Conservation (phyloP, 2,329 filamentous ascomycete species). For the Monosporascus sp. region DNA sequence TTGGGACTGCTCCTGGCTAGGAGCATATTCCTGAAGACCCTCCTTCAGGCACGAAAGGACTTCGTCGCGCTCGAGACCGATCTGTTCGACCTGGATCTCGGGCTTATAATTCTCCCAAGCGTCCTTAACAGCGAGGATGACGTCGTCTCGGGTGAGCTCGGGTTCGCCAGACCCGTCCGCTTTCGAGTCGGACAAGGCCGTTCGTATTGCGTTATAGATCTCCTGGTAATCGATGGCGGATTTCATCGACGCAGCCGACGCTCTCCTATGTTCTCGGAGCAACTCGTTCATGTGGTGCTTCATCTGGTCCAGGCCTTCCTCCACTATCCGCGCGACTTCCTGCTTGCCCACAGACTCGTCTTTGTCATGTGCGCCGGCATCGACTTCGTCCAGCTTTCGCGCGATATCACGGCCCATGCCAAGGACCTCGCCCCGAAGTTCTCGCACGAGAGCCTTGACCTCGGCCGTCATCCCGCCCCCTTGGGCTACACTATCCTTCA, state of each 20-base stretch:
- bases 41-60: conserved; percentile 81
- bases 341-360: conserved; percentile 53
- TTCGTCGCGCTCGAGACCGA: conserved; percentile 85
- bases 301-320: conserved; percentile 74
- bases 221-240: conserved; percentile 71
- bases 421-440: conserved; percentile 84
- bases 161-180: conserved; percentile 39
- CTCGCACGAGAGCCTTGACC: conserved; percentile 84
- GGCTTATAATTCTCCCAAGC: conserved; percentile 94
- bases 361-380: conserved; percentile 38
- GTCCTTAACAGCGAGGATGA: conserved; percentile 79
- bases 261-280: conserved; percentile 67
- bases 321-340: conserved; percentile 71
- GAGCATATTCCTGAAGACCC: conserved; percentile 71
- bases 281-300: conserved; percentile 78
- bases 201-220: conserved; percentile 78
- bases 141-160: conserved; percentile 70
- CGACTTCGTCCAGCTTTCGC: conserved; percentile 72
- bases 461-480: conserved; percentile 85
- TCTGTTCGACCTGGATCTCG: conserved; percentile 83
- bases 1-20: conserved; percentile 44
- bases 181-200: conserved; percentile 61
- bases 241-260: conserved; percentile 58
- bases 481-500: conserved; percentile 88
- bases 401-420: conserved; percentile 92